phyloP scores from a whole-genome alignment of 2,329 filamentous ascomycete genomes.

The Xylaria sp. region DNA sequence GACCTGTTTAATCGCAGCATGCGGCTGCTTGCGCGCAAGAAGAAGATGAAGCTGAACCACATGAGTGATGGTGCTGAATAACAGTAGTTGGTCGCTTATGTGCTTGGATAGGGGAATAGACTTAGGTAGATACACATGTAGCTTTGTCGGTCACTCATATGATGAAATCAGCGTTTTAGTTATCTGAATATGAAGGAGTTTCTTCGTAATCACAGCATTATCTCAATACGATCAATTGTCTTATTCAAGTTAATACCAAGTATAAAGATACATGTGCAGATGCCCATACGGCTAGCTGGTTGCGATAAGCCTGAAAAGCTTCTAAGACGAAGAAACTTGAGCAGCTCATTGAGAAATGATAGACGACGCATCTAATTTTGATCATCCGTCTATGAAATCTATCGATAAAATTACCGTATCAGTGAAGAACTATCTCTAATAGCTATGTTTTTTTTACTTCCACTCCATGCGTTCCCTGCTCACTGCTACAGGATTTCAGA shows the following conservation, averaged over 20 bases:
- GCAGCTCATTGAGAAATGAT: background rate
- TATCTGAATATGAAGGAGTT: conserved; percentile 12
- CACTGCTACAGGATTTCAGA: background rate
- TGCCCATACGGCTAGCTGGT: background rate
- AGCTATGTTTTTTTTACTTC: conserved; percentile 6
- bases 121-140: background rate
- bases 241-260: background rate
- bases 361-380: background rate
- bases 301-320: background rate
- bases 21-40: conserved; percentile 80
- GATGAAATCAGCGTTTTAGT: background rate
- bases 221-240: background rate
- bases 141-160: background rate
- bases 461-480: background rate
- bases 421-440: background rate
- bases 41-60: conserved; percentile 88
- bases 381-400: conserved; percentile 14
- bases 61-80: conserved; percentile 77
- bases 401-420: conserved; percentile 8
- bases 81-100: background rate
- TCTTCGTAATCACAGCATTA: background rate
- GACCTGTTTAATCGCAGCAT: conserved; percentile 94
- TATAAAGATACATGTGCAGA: background rate
- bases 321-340: background rate
- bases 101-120: background rate